phyloP scores from a whole-genome alignment of 768 basidiomycete genomes.

The Boletus vinaceobasis region DNA sequence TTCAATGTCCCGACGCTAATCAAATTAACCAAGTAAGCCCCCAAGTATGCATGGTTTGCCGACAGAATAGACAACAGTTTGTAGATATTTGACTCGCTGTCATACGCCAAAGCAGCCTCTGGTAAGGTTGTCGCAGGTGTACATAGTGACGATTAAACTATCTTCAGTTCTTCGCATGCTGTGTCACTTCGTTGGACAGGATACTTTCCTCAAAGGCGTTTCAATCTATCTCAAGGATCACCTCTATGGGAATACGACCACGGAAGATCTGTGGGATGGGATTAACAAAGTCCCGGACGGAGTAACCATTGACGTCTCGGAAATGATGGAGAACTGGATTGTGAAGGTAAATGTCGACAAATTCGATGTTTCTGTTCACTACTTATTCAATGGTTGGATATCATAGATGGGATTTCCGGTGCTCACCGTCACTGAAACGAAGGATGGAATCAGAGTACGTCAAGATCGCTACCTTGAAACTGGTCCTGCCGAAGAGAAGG shows the following conservation, averaged over 20 bases:
- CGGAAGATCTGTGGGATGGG: constrained; percentile 84
- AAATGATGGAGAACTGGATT: constrained; percentile 91
- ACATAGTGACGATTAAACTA: not conserved
- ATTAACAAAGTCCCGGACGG: constrained; percentile 46
- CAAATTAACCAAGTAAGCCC: constrained; percentile 66
- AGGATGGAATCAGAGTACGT: constrained; percentile 67
- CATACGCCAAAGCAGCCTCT: constrained; percentile 81
- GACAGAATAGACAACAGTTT: not conserved
- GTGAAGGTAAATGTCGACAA: constrained; percentile 49
- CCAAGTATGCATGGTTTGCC: not conserved
- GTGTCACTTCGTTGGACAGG: constrained; percentile 82
- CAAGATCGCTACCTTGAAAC: constrained; percentile 93
- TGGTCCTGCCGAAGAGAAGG: constrained; percentile 71
- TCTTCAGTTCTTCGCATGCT: constrained; percentile 87
- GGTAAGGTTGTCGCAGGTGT: constrained; percentile 37
- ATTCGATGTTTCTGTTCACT: not conserved
- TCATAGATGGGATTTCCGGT: constrained; percentile 80
- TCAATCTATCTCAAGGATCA: constrained; percentile 90
- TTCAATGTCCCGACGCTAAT: constrained; percentile 83
- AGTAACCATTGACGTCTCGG: constrained; percentile 56
- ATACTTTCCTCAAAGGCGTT: constrained; percentile 82
- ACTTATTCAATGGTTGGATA: not conserved
- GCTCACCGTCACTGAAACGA: constrained; percentile 75
- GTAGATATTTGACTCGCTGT: constrained; percentile 88
- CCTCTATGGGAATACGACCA: constrained; percentile 80